Percentiles rank a stretch among this genome's conserved stretches.
Conservation (phyloP, 1,284 basidiomycete genomes). For the Tilletiaria anomala region DNA sequence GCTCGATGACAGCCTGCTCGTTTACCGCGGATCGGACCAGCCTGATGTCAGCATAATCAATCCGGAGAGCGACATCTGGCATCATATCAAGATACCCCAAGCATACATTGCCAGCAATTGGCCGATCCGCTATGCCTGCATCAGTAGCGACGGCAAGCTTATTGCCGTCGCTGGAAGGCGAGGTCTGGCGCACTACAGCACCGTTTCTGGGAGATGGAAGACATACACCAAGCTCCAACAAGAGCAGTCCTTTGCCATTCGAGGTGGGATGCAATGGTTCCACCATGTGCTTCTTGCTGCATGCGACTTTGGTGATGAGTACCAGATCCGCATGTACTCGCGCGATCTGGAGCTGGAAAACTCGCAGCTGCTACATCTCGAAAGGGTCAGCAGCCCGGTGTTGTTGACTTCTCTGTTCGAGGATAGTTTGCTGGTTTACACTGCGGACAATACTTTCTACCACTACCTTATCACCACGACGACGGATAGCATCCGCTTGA, state of each 20-base stretch:
- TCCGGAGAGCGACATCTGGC: constrained; percentile 96
- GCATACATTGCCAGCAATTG: constrained; percentile 78
- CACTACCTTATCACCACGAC: constrained; percentile 88
- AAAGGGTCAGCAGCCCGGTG: constrained; percentile 56
- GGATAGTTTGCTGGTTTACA: constrained; percentile 91
- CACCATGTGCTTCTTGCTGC: constrained; percentile 87
- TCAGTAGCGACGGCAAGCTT: constrained; percentile 77
- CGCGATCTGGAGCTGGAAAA: constrained; percentile 79
- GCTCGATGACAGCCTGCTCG: constrained; percentile 79
- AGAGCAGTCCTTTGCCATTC: constrained; percentile 73
- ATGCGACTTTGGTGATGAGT: constrained; percentile 42
- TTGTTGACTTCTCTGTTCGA: constrained; percentile 60
- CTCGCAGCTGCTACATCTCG: constrained; percentile 67
- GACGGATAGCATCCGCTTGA: constrained; percentile 63
- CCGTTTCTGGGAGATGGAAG: constrained; percentile 89
- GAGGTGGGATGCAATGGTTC: constrained; percentile 90
- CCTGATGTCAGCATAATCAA: constrained; percentile 97
- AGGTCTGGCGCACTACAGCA: constrained; percentile 89
- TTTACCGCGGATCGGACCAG: constrained; percentile 94
- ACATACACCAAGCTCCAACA: constrained; percentile 68
- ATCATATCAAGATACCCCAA: constrained; percentile 81
- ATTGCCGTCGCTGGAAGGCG: constrained; percentile 84
- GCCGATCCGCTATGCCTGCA: constrained; percentile 83
- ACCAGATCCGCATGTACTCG: constrained; percentile 71
- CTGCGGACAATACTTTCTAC: constrained; percentile 81